Conservation (phyloP, 73 alveolate genomes). For the Stentor coeruleus region DNA sequence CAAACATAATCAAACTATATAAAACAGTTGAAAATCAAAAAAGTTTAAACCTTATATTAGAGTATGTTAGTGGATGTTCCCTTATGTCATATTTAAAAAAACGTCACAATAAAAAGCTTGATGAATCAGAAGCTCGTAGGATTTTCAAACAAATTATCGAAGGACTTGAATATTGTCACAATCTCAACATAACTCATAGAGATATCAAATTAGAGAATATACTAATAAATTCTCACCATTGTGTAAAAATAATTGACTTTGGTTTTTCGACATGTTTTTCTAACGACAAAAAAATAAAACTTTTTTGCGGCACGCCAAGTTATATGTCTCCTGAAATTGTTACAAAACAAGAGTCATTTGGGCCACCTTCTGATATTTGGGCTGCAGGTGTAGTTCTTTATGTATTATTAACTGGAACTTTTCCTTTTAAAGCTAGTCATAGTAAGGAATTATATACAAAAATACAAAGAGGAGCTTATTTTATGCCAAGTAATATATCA, state of each 20-base stretch:
- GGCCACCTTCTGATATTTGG: constrained; percentile 17
- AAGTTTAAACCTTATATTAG: constrained; percentile 62
- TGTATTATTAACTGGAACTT: constrained; percentile 21
- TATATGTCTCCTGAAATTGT: constrained; percentile 74
- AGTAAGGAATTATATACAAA: constrained; percentile 38
- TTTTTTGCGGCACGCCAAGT: constrained; percentile 97
- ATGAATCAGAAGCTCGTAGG: constrained; percentile 60
- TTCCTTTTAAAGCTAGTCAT: neutral
- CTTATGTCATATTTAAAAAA: constrained; percentile 41
- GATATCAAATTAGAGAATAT: constrained; percentile 92
- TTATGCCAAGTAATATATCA: neutral
- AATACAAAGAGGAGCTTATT: constrained; percentile 27
- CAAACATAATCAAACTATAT: constrained; percentile 60
- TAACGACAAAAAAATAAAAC: constrained; percentile 58
- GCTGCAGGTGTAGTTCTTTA: constrained; percentile 13
- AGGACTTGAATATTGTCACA: constrained; percentile 44
- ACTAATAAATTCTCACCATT: constrained; percentile 66
- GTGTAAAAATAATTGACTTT: constrained; percentile 86
- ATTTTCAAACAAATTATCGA: constrained; percentile 12
- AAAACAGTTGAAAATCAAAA: constrained; percentile 62
- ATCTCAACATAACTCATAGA: constrained; percentile 65
- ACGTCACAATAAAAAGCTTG: constrained; percentile 51
- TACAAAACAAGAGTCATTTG: neutral
- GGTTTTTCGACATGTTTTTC: constrained; percentile 68
- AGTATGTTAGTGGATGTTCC: constrained; percentile 59